These are phyloP conservation scores for Clonostachys sp. DNA, from an alignment of 2,329 filamentous ascomycete species.

Conservation along the genomic window DNA sequence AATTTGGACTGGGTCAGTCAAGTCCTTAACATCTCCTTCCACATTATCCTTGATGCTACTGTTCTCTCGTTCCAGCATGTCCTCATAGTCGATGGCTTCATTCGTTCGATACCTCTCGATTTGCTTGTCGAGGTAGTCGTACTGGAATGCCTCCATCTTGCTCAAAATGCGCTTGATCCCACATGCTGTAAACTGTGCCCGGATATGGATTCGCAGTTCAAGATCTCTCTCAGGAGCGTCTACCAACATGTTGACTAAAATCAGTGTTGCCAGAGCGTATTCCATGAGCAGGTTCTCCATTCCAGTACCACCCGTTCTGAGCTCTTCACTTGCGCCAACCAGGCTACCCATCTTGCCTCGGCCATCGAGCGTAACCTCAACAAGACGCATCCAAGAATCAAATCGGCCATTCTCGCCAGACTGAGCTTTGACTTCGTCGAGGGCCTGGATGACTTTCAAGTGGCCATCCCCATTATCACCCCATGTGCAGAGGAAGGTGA, in stretches of 20 bases:
- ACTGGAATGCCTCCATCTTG: constrained; percentile 98
- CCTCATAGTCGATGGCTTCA: constrained; percentile 97
- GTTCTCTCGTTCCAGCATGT: constrained; percentile 87
- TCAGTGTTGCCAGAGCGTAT: constrained; percentile 91
- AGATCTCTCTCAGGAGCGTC: constrained; percentile 87
- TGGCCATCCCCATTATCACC: constrained; percentile 78
- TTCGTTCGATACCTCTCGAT: constrained; percentile 90
- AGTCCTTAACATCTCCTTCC: constrained; percentile 82
- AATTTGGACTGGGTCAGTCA: constrained; percentile 90
- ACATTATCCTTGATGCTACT: constrained; percentile 86
- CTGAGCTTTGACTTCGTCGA: constrained; percentile 85
- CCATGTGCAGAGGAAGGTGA: constrained; percentile 97
- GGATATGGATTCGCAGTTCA: constrained; percentile 87
- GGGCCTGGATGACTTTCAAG: constrained; percentile 85
- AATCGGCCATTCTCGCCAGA: constrained; percentile 93
- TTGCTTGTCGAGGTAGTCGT: constrained; percentile 97
- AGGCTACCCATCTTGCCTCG: constrained; percentile 98
- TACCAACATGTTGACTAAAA: constrained; percentile 94
- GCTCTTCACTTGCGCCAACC: constrained; percentile 93
- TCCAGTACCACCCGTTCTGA: constrained; percentile 91
- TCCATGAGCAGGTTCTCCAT: constrained; percentile 99
- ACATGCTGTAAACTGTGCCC: constrained; percentile 92
- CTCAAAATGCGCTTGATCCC: constrained; percentile 89
- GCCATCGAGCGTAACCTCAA: constrained; percentile 94
- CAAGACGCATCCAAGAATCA: constrained; percentile 97